Evolutionary conservation across 441 rosid genomes (phyloP).

Genomic region (Syzygium syzygioides): DNA sequence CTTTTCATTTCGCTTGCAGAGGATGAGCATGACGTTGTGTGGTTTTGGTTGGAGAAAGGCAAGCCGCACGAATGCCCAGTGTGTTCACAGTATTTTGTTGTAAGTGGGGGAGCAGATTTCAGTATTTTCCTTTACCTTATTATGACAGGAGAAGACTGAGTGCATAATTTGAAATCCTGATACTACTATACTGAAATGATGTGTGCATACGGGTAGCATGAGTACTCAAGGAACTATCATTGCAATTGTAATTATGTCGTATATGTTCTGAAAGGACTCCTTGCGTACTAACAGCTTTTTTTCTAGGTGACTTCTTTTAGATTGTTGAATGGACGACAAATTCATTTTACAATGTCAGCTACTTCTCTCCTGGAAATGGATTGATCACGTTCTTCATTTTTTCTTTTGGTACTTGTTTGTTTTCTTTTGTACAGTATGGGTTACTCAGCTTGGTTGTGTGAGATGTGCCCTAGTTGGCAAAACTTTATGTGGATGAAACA

Average conservation of each 20-base stretch:
- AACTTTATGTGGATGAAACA: background rate
- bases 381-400: background rate
- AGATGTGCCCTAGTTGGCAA: background rate
- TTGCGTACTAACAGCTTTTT: background rate
- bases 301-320: background rate
- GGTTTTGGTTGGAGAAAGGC: conserved; percentile 99
- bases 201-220: background rate
- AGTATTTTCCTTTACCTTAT: conserved; percentile 3
- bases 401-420: background rate
- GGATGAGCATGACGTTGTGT: conserved; percentile 95
- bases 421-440: background rate
- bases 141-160: background rate
- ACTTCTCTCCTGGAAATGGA: background rate
- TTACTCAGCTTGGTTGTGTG: background rate
- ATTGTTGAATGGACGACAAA: background rate
- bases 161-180: background rate
- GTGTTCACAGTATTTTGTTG: conserved; percentile 88
- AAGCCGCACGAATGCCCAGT: conserved; percentile 86
- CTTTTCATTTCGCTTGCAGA: conserved; percentile 30
- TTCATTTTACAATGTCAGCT: background rate
- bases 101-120: conserved; percentile 21
- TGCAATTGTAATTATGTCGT: background rate
- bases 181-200: background rate
- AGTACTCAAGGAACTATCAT: background rate
- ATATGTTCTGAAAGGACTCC: background rate